Conservation (phyloP, 1,284 basidiomycete genomes). For the Ceratobasidium sp. region DNA sequence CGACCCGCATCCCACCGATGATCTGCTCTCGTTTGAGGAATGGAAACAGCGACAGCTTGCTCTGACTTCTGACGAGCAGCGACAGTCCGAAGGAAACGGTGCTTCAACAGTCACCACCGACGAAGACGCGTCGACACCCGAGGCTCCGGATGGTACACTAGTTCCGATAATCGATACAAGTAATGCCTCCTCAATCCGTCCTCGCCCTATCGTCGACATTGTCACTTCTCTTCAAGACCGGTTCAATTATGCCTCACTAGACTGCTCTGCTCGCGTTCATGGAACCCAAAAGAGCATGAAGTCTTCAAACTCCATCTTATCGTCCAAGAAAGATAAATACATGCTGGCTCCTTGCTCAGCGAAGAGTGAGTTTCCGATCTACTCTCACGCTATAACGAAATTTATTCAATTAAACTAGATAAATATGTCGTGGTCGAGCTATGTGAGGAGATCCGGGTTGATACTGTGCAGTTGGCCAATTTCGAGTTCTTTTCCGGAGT, state of each 20-base stretch:
- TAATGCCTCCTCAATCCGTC: constrained; percentile 11
- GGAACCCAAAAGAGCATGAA: constrained; percentile 83
- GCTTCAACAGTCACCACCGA: constrained; percentile 44
- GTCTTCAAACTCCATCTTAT: constrained; percentile 83
- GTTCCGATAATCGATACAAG: constrained; percentile 8
- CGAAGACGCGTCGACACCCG: constrained; percentile 38
- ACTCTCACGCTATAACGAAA: neutral
- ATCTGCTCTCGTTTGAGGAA: constrained; percentile 86
- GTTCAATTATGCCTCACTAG: constrained; percentile 93
- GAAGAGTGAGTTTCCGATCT: neutral
- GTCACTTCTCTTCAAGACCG: constrained; percentile 58
- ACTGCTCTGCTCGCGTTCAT: constrained; percentile 94
- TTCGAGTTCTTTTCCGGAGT: constrained; percentile 99
- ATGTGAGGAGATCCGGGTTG: constrained; percentile 90
- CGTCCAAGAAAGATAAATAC: constrained; percentile 91
- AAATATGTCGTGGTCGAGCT: constrained; percentile 95
- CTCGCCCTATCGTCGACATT: constrained; percentile 9
- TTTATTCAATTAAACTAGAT: constrained; percentile 46
- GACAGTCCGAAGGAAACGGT: constrained; percentile 28
- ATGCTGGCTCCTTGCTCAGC: constrained; percentile 93
- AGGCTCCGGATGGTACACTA: constrained; percentile 6
- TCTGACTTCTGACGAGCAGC: constrained; percentile 46
- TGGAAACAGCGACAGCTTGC: constrained; percentile 79
- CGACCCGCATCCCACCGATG: constrained; percentile 49
- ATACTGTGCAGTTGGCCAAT: constrained; percentile 95